These are phyloP conservation scores for Dryas octopetala DNA, from an alignment of 306 rosid species.

Conservation along the genomic window DNA sequence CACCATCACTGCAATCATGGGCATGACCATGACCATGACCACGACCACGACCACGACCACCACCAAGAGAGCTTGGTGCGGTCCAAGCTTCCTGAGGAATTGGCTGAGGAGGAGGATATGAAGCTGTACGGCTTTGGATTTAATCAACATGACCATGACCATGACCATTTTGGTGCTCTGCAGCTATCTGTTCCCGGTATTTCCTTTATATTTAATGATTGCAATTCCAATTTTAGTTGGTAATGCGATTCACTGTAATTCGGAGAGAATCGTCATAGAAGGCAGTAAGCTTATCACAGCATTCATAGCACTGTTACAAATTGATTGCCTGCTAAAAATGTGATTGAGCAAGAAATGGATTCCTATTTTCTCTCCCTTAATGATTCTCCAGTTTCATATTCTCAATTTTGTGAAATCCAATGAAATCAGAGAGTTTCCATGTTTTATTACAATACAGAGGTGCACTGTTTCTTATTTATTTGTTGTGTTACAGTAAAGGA, in stretches of 20 bases:
- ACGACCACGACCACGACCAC: slow-evolving; percentile 20
- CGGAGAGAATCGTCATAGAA: too few relatives aligned
- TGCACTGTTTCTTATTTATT: not conserved
- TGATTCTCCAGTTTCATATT: too few relatives aligned
- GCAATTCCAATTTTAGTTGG: too few relatives aligned
- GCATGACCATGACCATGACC: slow-evolving; percentile 26
- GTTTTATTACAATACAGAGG: too few relatives aligned
- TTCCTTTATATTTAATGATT: not conserved
- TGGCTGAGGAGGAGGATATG: slow-evolving; percentile 98
- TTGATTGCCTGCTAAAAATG: too few relatives aligned
- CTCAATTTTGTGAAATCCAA: too few relatives aligned
- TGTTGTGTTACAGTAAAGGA: not conserved
- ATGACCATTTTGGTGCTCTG: slow-evolving; percentile 28
- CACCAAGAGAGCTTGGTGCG: slow-evolving; percentile 22
- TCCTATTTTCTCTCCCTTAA: too few relatives aligned
- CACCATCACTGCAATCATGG: slow-evolving; percentile 38
- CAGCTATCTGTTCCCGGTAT: slow-evolving; percentile 71
- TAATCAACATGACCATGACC: slow-evolving; percentile 37
- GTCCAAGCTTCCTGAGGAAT: slow-evolving; percentile 76
- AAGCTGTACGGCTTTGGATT: slow-evolving; percentile 68
- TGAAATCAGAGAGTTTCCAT: too few relatives aligned
- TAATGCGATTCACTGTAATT: too few relatives aligned
- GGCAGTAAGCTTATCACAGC: too few relatives aligned
- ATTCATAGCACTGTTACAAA: too few relatives aligned
- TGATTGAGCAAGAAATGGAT: too few relatives aligned